phyloP scores from a whole-genome alignment of 345 rosid genomes.

The Rhizophora apiculata region DNA sequence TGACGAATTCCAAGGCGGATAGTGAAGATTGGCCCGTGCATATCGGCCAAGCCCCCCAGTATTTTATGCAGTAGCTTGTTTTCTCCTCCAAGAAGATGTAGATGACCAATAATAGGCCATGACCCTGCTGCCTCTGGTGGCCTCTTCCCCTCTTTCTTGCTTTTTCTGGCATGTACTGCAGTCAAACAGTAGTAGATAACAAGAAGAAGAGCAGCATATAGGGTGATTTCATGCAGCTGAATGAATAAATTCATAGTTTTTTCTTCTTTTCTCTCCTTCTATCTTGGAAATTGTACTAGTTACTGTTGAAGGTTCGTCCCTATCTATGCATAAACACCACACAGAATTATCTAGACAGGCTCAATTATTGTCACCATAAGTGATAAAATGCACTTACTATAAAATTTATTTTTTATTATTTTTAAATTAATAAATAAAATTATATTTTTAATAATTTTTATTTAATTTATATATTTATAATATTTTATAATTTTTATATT shows the following conservation, averaged over 20 bases:
- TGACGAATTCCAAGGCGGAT: slow-evolving; percentile 26
- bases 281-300: too few relatives aligned
- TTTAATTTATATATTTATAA: too few relatives aligned
- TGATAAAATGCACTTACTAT: too few relatives aligned
- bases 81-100: slow-evolving; percentile 19
- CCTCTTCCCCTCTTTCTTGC: slow-evolving; percentile 6
- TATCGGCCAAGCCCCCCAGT: slow-evolving; percentile 25
- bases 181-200: slow-evolving; percentile 1
- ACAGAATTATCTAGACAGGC: too few relatives aligned
- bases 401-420: too few relatives aligned
- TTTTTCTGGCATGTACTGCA: not conserved
- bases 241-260: slow-evolving; percentile 5
- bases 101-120: slow-evolving; percentile 38
- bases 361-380: too few relatives aligned
- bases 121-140: slow-evolving; percentile 33
- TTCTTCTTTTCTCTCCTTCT: not conserved
- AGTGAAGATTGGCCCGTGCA: slow-evolving; percentile 24
- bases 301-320: too few relatives aligned
- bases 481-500: too few relatives aligned
- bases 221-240: not conserved
- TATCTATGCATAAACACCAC: too few relatives aligned
- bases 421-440: too few relatives aligned
- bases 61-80: slow-evolving; percentile 23
- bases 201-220: slow-evolving; percentile 8
- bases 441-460: too few relatives aligned